Conservation (phyloP, 495 filamentous ascomycete genomes). For the Polyplosphaeria fusca region DNA sequence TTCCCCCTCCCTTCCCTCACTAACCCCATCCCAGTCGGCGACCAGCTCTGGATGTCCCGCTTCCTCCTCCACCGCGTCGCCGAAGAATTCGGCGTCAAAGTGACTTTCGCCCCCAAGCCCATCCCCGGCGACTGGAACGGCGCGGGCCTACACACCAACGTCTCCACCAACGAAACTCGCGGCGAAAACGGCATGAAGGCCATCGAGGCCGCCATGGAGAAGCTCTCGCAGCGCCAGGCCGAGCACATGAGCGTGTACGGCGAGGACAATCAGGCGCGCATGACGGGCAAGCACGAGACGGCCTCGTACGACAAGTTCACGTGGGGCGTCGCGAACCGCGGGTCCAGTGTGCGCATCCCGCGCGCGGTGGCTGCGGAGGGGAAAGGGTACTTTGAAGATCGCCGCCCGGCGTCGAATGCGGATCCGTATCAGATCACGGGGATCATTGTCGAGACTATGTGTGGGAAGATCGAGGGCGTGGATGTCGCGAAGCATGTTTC, state of each 20-base stretch:
- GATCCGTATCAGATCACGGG: conserved; percentile 96
- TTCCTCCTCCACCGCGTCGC: conserved; percentile 95
- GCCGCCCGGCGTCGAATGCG: conserved; percentile 89
- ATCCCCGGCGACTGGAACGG: conserved; percentile 99
- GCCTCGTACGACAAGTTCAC: conserved; percentile 89
- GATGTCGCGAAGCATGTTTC: conserved; percentile 36
- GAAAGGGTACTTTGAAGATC: conserved; percentile 98
- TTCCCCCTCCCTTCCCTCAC: conserved; percentile 1
- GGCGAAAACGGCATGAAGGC: conserved; percentile 89
- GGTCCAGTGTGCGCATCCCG: conserved; percentile 89
- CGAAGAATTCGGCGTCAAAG: conserved; percentile 94
- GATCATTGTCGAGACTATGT: conserved; percentile 79
- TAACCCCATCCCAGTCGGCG: conserved; percentile 64
- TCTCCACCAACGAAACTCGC: conserved; percentile 83
- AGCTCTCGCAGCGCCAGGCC: conserved; percentile 80
- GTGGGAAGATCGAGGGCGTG: conserved; percentile 43
- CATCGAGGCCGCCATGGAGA: conserved; percentile 83
- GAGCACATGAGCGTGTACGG: conserved; percentile 99
- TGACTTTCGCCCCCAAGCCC: conserved; percentile 96
- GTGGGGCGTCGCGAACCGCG: conserved; percentile 95
- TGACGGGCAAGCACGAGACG: conserved; percentile 96
- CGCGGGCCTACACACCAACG: conserved; percentile 95
- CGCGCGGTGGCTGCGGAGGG: conserved; percentile 85
- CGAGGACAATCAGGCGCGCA: conserved; percentile 85
- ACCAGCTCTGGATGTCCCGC: conserved; percentile 95